phyloP scores from a whole-genome alignment of 257 asterid genomes.

The Nicotiana sylvestris region DNA sequence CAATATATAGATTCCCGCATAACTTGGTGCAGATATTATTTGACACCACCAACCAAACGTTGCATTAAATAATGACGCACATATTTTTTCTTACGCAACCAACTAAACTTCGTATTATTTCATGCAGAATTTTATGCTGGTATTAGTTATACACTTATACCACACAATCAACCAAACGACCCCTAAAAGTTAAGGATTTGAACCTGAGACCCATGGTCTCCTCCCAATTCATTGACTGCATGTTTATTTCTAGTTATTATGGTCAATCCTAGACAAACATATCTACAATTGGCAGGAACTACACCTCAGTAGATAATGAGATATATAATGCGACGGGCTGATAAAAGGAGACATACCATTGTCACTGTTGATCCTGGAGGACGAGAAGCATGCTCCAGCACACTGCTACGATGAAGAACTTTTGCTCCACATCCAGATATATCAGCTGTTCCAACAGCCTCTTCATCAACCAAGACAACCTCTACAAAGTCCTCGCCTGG shows the following conservation, averaged over 20 bases:
- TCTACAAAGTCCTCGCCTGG: conserved; percentile 41
- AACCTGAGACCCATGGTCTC: no score
- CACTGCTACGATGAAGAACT: conserved; percentile 35
- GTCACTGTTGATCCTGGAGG: conserved; percentile 25
- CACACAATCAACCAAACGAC: no score
- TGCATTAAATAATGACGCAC: no score
- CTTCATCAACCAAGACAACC: conserved; percentile 82
- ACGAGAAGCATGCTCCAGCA: conserved; percentile 18
- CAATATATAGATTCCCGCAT: no score
- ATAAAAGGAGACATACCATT: conserved; percentile 24
- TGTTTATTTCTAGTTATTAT: neutral
- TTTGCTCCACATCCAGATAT: conserved; percentile 79
- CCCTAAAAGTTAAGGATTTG: no score
- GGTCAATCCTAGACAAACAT: neutral
- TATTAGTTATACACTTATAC: no score
- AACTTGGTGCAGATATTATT: no score
- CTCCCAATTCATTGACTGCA: no score
- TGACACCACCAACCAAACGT: no score
- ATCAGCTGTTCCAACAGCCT: conserved; percentile 70
- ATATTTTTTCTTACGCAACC: no score
- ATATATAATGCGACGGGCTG: neutral
- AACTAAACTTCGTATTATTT: no score
- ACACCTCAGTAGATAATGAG: neutral
- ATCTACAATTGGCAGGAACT: neutral
- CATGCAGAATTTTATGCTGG: no score